These are phyloP conservation scores for Austroboletus rostrupii DNA, from an alignment of 1,284 basidiomycete genomes.

Conservation along the genomic window DNA sequence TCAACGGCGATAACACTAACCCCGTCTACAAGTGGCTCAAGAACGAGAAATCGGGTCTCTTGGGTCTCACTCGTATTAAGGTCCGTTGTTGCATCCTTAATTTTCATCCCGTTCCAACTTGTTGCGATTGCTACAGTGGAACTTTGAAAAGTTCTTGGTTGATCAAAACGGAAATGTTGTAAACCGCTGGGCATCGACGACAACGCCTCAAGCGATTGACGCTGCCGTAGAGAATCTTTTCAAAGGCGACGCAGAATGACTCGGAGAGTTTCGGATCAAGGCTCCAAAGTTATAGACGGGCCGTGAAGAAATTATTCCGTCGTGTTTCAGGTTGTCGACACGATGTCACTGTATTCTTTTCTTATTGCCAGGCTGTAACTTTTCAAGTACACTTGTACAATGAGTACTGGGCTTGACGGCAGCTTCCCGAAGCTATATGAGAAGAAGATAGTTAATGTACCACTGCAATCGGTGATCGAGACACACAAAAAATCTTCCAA, in stretches of 20 bases:
- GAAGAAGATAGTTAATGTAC: too few species aligned
- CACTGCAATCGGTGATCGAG: too few species aligned
- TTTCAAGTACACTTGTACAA: too few species aligned
- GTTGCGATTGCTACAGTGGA: slow-evolving; percentile 53
- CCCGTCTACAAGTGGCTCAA: slow-evolving; percentile 87
- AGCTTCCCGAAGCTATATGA: too few species aligned
- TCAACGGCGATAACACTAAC: slow-evolving; percentile 80
- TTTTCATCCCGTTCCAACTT: background rate
- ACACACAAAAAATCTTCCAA: too few species aligned
- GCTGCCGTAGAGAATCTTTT: slow-evolving; percentile 62
- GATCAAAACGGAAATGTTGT: slow-evolving; percentile 72
- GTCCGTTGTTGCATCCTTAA: slow-evolving; percentile 33
- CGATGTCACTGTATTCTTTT: background rate
- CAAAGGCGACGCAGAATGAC: slow-evolving; percentile 16
- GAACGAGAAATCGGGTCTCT: slow-evolving; percentile 66
- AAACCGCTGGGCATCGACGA: slow-evolving; percentile 77
- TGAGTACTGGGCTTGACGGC: too few species aligned
- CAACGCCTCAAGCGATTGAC: slow-evolving; percentile 66
- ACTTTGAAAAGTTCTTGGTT: slow-evolving; percentile 75
- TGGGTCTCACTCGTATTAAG: slow-evolving; percentile 78
- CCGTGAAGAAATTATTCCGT: background rate
- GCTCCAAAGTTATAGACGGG: slow-evolving; percentile 10
- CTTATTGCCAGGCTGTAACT: background rate
- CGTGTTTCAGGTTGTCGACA: background rate
- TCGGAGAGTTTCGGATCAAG: background rate